These are phyloP conservation scores for Chloropicon primus DNA, from an alignment of 139 green algal species.

Conservation along the genomic window DNA sequence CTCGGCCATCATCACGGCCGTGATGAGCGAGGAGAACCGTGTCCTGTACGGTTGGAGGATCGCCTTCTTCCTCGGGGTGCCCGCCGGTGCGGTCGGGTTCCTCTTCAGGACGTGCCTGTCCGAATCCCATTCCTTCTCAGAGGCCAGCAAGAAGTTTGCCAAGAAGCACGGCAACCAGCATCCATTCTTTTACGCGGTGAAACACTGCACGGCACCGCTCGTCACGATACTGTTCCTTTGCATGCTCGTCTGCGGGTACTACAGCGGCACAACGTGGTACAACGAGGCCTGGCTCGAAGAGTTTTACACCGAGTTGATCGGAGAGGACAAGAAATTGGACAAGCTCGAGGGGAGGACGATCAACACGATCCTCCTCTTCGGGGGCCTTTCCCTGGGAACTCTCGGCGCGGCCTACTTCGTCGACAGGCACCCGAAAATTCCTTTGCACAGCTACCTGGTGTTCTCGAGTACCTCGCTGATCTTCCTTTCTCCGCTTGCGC, in stretches of 20 bases:
- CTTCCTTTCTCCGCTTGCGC: not conserved
- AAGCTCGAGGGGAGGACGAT: not conserved
- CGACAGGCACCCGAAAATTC: not conserved
- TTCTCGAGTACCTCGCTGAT: not conserved
- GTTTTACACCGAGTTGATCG: not conserved
- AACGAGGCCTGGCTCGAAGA: not conserved
- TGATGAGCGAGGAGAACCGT: not conserved
- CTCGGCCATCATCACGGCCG: not conserved
- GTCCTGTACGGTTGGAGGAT: not conserved
- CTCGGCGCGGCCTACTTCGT: not conserved
- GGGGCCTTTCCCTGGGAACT: not conserved
- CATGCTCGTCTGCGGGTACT: not conserved
- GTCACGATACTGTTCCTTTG: not conserved
- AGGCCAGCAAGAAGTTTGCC: not conserved
- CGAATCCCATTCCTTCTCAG: not conserved
- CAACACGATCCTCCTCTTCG: not conserved
- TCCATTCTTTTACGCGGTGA: not conserved
- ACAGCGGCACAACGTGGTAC: not conserved
- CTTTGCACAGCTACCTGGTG: not conserved
- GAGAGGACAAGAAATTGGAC: not conserved
- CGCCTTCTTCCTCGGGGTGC: not conserved
- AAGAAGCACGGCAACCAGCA: not conserved
- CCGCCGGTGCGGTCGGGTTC: not conserved
- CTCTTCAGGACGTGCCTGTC: not conserved
- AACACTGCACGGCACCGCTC: not conserved